Evolutionary conservation across 495 filamentous ascomycete genomes (phyloP), one percentile per base, ranked within the genome.

Genomic region (Corynascus novoguineensis): DNA sequence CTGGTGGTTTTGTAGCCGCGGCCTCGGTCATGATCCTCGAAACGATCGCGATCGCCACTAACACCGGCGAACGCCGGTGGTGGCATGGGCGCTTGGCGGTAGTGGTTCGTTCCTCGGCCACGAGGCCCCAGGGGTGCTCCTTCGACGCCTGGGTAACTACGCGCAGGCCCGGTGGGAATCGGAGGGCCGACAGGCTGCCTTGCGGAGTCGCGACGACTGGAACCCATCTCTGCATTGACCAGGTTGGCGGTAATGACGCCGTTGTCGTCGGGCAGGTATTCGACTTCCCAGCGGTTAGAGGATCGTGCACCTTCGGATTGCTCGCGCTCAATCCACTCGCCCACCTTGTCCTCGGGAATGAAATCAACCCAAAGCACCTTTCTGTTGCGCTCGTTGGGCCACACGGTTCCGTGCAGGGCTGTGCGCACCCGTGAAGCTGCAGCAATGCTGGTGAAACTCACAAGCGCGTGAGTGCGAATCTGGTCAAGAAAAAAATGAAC

Each of bases 281-380:
- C 46, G 3, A 73, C 66, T 81, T 86, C 92, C 59, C 72, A 81
- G 57, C 83, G 75, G 48, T 73, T 75, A 5, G 74, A 73, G 5
- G 82, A 70, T 31, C 79, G 67, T 34, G 73, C 65, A 10, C 72
- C 68, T 11, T 79, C 75, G 12, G 75, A 66, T 67, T 85, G 72
- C 68, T 96, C 90, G 9, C 68, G 77, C 10, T 79, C 74, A 50
- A 95, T 82, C 92, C 92, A 98, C 41, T 86, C 80, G 22, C 73
- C 63, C 12, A 95, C 73, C 55, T 81, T 80, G 24, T 89, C 82
- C 53, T 87, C 82, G 0, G 93, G 93, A 6, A 97, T 80, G 66
- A 95, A 98, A 61, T 98, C 93, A 4, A 86, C 89, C 81, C 87
- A 96, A 5, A 98, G 80, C 3, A 80, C 80, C 68, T 93, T 92